Evolutionary conservation across 1,139 yeast species (phyloP).

Genomic region (Kodamaea ohmeri): DNA sequence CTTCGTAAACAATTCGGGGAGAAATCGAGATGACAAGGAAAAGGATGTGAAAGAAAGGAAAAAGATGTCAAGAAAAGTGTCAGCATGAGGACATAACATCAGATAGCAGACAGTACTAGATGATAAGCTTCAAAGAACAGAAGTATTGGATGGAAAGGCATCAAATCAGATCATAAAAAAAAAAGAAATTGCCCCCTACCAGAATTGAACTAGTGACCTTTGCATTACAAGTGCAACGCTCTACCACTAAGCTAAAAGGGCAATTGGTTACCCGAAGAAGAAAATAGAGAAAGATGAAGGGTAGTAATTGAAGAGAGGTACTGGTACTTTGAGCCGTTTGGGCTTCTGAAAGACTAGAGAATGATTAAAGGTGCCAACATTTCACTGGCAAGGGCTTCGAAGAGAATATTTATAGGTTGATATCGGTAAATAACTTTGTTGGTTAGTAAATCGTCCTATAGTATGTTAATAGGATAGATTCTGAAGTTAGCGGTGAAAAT

Average conservation of each 20-base stretch:
- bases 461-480: no score
- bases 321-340: no score
- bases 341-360: no score
- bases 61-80: not conserved
- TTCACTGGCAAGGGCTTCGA: no score
- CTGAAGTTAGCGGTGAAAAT: no score
- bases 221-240: constrained; percentile 96
- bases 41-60: not conserved
- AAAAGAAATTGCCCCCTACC: constrained; percentile 64
- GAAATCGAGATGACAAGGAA: not conserved
- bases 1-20: not conserved
- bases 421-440: no score
- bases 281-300: not conserved
- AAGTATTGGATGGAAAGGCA: no score
- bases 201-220: constrained; percentile 94
- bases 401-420: no score
- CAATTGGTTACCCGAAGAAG: constrained; percentile 19
- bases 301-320: no score
- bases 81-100: not conserved
- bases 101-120: not conserved
- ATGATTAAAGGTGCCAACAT: no score
- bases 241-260: constrained; percentile 93
- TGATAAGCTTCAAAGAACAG: no score
- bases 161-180: not conserved
- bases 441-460: no score